Percentiles rank a stretch among this genome's conserved stretches.
These are phyloP conservation scores for Alternaria conjuncta DNA, from an alignment of 2,329 filamentous ascomycete species.

Conservation along the genomic window DNA sequence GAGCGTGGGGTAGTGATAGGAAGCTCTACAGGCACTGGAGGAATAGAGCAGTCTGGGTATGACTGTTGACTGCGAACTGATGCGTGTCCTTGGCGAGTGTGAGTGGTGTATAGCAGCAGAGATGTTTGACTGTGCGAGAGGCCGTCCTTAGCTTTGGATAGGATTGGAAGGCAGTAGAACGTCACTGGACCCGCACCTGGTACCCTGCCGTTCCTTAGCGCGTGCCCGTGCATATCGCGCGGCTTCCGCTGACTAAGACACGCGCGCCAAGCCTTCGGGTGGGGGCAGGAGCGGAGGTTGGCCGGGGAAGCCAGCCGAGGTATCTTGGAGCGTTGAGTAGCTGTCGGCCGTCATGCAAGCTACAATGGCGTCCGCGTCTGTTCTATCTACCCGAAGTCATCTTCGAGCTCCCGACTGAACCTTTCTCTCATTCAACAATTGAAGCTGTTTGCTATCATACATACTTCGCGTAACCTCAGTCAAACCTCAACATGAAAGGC, in stretches of 20 bases:
- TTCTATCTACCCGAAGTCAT: background rate
- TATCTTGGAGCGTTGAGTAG: slow-evolving; percentile 10
- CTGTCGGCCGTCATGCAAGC: background rate
- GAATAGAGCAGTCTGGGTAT: background rate
- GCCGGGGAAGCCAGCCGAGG: slow-evolving; percentile 12
- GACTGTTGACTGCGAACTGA: slow-evolving; percentile 1
- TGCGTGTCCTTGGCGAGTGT: slow-evolving; percentile 1
- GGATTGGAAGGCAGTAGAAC: slow-evolving; percentile 41
- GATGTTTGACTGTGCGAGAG: slow-evolving; percentile 6
- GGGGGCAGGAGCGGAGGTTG: slow-evolving; percentile 6
- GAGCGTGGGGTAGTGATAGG: slow-evolving; percentile 14
- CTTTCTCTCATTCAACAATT: too few relatives aligned
- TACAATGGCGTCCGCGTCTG: background rate
- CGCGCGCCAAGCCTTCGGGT: background rate
- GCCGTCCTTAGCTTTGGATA: slow-evolving; percentile 19
- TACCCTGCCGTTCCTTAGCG: slow-evolving; percentile 23
- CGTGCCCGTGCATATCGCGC: slow-evolving; percentile 9
- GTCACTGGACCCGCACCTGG: slow-evolving; percentile 20
- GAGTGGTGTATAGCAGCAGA: slow-evolving; percentile 10
- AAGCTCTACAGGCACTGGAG: background rate
- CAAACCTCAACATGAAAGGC: slow-evolving; percentile 66
- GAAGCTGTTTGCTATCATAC: background rate
- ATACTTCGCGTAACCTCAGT: background rate
- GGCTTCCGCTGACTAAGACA: slow-evolving; percentile 9
- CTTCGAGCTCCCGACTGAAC: background rate